phyloP scores from a whole-genome alignment of 768 basidiomycete genomes.

The Suillus lakei region DNA sequence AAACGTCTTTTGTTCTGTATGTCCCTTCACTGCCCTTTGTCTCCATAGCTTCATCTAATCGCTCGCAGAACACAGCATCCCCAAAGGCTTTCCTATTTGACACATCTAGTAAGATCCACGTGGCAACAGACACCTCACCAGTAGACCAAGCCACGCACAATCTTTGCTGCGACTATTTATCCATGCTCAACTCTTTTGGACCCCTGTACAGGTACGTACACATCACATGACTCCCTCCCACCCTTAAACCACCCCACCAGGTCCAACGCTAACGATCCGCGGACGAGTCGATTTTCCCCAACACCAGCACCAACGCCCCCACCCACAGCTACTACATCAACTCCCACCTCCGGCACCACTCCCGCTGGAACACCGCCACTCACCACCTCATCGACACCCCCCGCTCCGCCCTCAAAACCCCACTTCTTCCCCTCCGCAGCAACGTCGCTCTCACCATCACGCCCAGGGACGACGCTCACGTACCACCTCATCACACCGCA shows the following conservation, averaged over 20 bases:
- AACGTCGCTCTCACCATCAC: constrained; percentile 59
- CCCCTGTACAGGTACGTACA: constrained; percentile 59
- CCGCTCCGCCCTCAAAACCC: neutral
- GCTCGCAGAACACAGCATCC: constrained; percentile 80
- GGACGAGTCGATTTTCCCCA: neutral
- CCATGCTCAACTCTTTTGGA: constrained; percentile 85
- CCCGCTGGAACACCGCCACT: neutral
- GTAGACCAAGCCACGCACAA: constrained; percentile 89
- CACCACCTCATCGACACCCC: neutral
- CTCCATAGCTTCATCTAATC: constrained; percentile 2
- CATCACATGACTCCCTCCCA: neutral
- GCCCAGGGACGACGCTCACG: constrained; percentile 75
- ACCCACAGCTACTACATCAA: neutral
- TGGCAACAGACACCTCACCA: constrained; percentile 94
- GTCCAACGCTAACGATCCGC: neutral
- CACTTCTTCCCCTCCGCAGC: constrained; percentile 25
- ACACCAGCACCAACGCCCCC: constrained; percentile 12
- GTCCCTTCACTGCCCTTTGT: constrained; percentile 19
- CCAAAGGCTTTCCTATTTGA: constrained; percentile 96
- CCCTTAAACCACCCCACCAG: neutral
- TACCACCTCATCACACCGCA: constrained; percentile 81
- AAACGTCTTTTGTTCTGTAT: constrained; percentile 81
- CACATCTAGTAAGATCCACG: constrained; percentile 78
- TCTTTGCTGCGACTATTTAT: constrained; percentile 89
- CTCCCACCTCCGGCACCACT: neutral